Evolutionary conservation across 2,329 filamentous ascomycete species (phyloP).

Genomic region (Xylaria sp.): DNA sequence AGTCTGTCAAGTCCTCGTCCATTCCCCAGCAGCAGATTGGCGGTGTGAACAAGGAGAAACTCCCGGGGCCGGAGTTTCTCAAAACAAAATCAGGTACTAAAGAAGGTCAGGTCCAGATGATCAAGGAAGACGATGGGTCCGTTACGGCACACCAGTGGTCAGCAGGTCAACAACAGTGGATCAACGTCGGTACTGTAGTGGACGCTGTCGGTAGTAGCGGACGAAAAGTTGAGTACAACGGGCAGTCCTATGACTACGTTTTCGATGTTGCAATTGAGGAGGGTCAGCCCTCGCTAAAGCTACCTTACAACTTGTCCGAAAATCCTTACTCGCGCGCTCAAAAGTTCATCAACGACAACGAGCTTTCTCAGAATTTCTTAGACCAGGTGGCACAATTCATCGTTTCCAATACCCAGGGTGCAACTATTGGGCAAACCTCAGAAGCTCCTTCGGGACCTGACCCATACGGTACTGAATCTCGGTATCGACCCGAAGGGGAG

Average conservation of each 20-base stretch:
- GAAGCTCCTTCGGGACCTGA: slow-evolving; percentile 67
- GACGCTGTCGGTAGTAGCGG: slow-evolving; percentile 86
- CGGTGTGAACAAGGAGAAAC: slow-evolving; percentile 88
- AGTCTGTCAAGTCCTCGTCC: slow-evolving; percentile 81
- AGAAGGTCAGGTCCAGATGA: slow-evolving; percentile 95
- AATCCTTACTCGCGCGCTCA: slow-evolving; percentile 93
- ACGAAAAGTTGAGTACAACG: slow-evolving; percentile 79
- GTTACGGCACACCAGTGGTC: slow-evolving; percentile 94
- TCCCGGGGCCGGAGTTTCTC: slow-evolving; percentile 89
- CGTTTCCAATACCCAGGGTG: slow-evolving; percentile 86
- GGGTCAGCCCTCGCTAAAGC: slow-evolving; percentile 88
- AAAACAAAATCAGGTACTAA: slow-evolving; percentile 87
- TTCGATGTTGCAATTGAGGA: slow-evolving; percentile 98
- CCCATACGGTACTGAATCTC: slow-evolving; percentile 80
- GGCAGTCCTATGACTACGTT: slow-evolving; percentile 93
- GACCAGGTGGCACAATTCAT: slow-evolving; percentile 96
- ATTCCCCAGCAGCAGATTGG: slow-evolving; percentile 89
- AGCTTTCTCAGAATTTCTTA: slow-evolving; percentile 86
- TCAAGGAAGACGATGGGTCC: slow-evolving; percentile 81
- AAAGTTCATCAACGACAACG: slow-evolving; percentile 90
- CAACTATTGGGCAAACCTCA: slow-evolving; percentile 76
- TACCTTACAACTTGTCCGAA: slow-evolving; percentile 93
- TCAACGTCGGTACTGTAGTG: slow-evolving; percentile 93
- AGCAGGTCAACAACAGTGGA: slow-evolving; percentile 75
- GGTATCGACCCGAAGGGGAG: slow-evolving; percentile 79